Base-by-base conservation (phyloP, 1,284 basidiomycete genomes). In the Erythrobasidium hasegawianum region DNA sequence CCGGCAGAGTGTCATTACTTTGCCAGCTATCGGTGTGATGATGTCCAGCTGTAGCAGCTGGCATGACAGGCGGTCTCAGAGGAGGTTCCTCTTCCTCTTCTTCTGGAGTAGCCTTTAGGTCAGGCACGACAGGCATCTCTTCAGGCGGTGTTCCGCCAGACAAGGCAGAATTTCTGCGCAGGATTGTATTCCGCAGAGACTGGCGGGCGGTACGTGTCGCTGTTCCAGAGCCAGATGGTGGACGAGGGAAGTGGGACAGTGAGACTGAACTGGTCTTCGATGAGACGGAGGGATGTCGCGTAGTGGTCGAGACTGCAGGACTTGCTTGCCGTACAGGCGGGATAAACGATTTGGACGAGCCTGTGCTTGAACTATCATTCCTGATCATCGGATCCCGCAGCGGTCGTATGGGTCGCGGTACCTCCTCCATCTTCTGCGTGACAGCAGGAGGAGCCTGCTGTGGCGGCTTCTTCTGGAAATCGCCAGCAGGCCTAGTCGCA, bases 1-100 rank as follows among this genome's bases (percentile, higher is more conserved):
- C 57, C 2, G 57, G 16, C 16, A 59, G 24, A 16, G 57, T 59
- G 20, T 59, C 57, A 26, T 43, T 45, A 45, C 57, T 59, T 47
- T 59, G 40, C 39, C 57, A 59, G 38, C 57, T 59, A 14, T 27
- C 18, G 13, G n/a, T 14, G 18, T 59, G 57, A 13, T 45, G 9
- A 47, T 59, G 57, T 2, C 22, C 14, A 2, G 22, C 22, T 27
- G 41, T 5, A 43, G 40, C 40, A 20, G 38, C 38, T 13, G 57
- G 57, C 57, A 59, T 59, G 11, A 20, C 39, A 5, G 57, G 57
- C 40, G 57, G 57, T 13, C 33, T 57, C 7, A 41, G 16, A 4
- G 55, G 13, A 39, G 43, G 16, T 47, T n/a, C 43, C 43, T n/a
- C 43, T 8, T 47, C n/a, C 16, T 24, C 22, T 16, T 47, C 43